Evolutionary conservation across 805 yeast genomes (phyloP).

Genomic region (Candida broadrunensis): DNA sequence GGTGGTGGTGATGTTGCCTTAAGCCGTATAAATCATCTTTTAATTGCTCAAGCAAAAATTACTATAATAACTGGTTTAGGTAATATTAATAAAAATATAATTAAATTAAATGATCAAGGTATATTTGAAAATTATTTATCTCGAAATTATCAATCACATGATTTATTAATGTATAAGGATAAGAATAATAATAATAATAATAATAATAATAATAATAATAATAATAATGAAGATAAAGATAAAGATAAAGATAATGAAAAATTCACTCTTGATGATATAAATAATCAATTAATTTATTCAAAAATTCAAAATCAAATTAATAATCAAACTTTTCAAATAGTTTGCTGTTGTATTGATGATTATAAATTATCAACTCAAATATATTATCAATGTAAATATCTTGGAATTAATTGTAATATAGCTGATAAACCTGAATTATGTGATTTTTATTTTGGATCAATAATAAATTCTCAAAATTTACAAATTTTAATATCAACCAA

Average conservation of each 20-base stretch:
- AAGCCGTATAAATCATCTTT: conserved; percentile 62
- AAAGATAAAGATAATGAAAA: not conserved
- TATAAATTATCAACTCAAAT: conserved; percentile 56
- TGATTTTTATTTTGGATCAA: conserved; percentile 83
- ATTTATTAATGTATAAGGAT: conserved; percentile 49
- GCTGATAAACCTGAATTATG: conserved; percentile 85
- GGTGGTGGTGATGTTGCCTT: conserved; percentile 82
- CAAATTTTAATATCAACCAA: conserved; percentile 83
- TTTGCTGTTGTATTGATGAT: conserved; percentile 74
- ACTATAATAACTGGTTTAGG: conserved; percentile 54
- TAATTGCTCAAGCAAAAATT: conserved; percentile 67
- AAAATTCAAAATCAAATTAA: conserved; percentile 31
- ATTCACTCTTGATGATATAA: conserved; percentile 6
- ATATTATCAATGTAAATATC: conserved; percentile 45
- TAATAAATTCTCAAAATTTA: conserved; percentile 66
- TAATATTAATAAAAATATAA: conserved; percentile 26
- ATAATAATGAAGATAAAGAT: conserved; percentile 31
- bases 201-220: not conserved
- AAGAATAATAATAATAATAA: not conserved
- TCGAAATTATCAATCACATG: conserved; percentile 45
- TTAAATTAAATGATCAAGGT: conserved; percentile 29
- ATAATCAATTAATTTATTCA: conserved; percentile 16
- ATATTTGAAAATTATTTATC: conserved; percentile 38
- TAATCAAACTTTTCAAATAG: conserved; percentile 53
- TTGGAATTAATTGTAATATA: conserved; percentile 64